phyloP scores from a whole-genome alignment of 441 rosid species.

The Eruca vesicaria region DNA sequence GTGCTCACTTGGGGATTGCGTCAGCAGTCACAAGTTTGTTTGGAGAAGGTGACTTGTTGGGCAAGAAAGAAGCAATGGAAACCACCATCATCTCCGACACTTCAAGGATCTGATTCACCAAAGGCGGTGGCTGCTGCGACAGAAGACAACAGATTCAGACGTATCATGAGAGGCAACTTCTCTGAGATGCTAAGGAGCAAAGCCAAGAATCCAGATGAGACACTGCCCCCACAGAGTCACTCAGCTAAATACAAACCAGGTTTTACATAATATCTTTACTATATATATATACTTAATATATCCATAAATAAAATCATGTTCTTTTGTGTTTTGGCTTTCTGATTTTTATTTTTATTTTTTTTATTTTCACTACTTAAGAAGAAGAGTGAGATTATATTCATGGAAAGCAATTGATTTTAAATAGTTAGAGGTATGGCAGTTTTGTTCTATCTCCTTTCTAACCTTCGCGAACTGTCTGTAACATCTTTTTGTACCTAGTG shows the following conservation, averaged over 20 bases:
- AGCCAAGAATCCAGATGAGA: slow-evolving; percentile 60
- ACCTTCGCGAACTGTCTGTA: too few species aligned
- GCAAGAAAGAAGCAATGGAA: slow-evolving; percentile 66
- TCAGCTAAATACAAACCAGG: slow-evolving; percentile 25
- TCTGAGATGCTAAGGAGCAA: slow-evolving; percentile 84
- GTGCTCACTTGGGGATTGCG: slow-evolving; percentile 89
- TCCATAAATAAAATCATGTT: slow-evolving; percentile 6
- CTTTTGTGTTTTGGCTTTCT: too few species aligned
- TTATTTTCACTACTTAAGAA: too few species aligned
- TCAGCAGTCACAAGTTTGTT: slow-evolving; percentile 88
- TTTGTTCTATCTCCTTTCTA: too few species aligned
- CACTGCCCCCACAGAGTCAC: slow-evolving; percentile 40
- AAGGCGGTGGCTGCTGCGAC: slow-evolving; percentile 37
- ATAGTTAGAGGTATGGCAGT: too few species aligned
- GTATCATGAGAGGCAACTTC: slow-evolving; percentile 92
- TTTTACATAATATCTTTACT: neutral
- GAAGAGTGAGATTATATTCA: too few species aligned
- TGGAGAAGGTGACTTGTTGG: slow-evolving; percentile 78
- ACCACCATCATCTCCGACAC: slow-evolving; percentile 37
- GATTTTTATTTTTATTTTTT: too few species aligned
- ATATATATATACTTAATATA: neutral
- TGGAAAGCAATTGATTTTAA: too few species aligned
- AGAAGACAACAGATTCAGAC: slow-evolving; percentile 90
- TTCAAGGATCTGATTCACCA: slow-evolving; percentile 56
- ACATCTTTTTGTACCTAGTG: too few species aligned